Percentiles rank a stretch among this genome's conserved stretches.
Conservation (phyloP, 1,284 basidiomycete genomes). For the Puccinia sorghi region DNA sequence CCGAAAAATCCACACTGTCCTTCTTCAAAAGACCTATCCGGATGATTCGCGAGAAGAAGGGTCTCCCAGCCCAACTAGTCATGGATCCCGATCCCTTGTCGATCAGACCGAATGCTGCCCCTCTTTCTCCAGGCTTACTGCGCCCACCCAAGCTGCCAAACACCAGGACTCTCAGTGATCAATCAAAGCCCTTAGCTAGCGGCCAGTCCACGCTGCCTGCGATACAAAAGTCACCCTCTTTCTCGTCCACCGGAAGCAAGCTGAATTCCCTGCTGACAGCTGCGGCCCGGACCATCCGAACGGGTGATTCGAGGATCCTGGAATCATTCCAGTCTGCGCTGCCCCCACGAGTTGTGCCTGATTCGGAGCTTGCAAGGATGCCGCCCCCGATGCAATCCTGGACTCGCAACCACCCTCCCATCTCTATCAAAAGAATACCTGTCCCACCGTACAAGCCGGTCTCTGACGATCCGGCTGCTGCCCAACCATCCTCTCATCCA, state of each 20-base stretch:
- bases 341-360: not conserved
- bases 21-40: constrained; percentile 31
- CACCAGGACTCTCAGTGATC: not conserved
- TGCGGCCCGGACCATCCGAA: constrained; percentile 21
- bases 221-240: not conserved
- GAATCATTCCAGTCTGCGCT: constrained; percentile 27
- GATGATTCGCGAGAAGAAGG: constrained; percentile 24
- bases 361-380: not conserved
- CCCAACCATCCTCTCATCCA: not conserved
- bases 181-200: not conserved
- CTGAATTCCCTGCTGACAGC: constrained; percentile 24
- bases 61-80: not conserved
- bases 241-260: not conserved
- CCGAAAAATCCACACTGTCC: constrained; percentile 6
- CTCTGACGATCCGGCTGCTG: not conserved
- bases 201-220: not conserved
- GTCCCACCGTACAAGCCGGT: not conserved
- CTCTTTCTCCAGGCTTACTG: not conserved
- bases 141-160: not conserved
- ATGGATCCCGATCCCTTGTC: not conserved
- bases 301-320: constrained; percentile 18
- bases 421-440: constrained; percentile 12
- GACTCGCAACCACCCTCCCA: not conserved
- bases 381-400: not conserved
- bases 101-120: not conserved